These are phyloP conservation scores for Cubamyces lactineus DNA, from an alignment of 768 basidiomycete species.

Conservation along the genomic window DNA sequence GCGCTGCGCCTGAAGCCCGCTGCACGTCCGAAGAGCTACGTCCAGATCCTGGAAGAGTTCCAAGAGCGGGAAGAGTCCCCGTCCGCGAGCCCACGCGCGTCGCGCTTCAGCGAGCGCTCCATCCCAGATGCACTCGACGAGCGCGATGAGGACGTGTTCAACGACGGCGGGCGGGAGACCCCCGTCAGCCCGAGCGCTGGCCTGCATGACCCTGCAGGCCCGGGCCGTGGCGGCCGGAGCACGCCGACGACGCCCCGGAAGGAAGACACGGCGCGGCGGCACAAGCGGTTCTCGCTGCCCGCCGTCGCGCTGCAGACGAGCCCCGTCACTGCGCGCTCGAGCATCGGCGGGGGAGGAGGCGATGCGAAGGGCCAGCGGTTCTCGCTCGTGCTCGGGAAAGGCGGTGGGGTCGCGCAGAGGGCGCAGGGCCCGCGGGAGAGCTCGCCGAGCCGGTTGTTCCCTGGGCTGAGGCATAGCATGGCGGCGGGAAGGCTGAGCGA, in stretches of 20 bases:
- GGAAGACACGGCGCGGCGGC: constrained; percentile 65
- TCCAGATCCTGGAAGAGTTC: constrained; percentile 70
- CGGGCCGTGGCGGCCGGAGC: constrained; percentile 9
- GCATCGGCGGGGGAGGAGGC: constrained; percentile 21
- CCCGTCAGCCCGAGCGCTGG: background rate
- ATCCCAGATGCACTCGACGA: constrained; percentile 33
- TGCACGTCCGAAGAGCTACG: constrained; percentile 61
- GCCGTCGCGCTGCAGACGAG: constrained; percentile 77
- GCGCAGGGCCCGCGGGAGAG: constrained; percentile 25
- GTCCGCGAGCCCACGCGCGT: constrained; percentile 31
- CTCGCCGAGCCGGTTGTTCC: constrained; percentile 24
- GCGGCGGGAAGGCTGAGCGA: constrained; percentile 60
- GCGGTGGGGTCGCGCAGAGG: constrained; percentile 20
- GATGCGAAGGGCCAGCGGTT: constrained; percentile 53
- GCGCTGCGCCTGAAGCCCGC: constrained; percentile 37
- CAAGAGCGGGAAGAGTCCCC: constrained; percentile 31
- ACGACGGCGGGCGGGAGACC: constrained; percentile 3
- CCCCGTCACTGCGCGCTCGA: constrained; percentile 65
- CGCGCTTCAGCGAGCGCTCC: constrained; percentile 32
- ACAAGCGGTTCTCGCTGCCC: constrained; percentile 75
- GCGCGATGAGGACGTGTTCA: constrained; percentile 29
- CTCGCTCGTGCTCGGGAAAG: constrained; percentile 56
- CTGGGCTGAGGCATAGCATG: constrained; percentile 40
- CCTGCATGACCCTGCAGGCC: background rate
- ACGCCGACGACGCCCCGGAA: constrained; percentile 30